phyloP scores from a whole-genome alignment of 768 basidiomycete genomes.

The Sistotremastrum niveocremeum region DNA sequence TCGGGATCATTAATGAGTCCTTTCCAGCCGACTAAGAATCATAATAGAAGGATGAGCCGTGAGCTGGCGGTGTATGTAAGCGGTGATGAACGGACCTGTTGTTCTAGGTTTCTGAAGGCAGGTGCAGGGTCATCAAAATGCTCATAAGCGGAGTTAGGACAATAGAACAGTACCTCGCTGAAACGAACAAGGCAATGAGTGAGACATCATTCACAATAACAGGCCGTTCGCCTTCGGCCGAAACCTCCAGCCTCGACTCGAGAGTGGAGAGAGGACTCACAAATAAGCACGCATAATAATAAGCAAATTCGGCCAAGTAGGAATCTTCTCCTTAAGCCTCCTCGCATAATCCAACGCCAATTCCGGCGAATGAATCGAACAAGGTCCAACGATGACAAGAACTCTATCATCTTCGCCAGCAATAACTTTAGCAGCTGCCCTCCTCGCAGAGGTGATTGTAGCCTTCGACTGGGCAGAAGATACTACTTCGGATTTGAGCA shows the following conservation, averaged over 20 bases:
- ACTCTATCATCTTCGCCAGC: slow-evolving; percentile 77
- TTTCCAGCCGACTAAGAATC: slow-evolving; percentile 72
- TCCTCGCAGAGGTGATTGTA: slow-evolving; percentile 72
- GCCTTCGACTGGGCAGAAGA: slow-evolving; percentile 49
- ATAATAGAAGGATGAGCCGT: no score
- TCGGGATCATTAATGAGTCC: slow-evolving; percentile 92
- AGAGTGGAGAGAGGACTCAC: slow-evolving; percentile 34
- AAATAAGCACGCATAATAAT: slow-evolving; percentile 97
- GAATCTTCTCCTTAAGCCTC: slow-evolving; percentile 54
- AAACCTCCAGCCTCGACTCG: background rate
- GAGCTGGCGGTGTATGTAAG: no score
- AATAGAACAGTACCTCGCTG: no score
- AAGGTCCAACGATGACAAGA: slow-evolving; percentile 88
- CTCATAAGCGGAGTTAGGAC: no score
- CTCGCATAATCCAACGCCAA: slow-evolving; percentile 76
- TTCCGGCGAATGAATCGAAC: slow-evolving; percentile 82
- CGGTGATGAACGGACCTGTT: no score
- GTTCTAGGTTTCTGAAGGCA: no score
- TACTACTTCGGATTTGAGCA: slow-evolving; percentile 78
- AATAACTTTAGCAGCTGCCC: slow-evolving; percentile 63
- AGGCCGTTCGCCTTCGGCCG: background rate
- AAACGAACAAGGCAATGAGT: background rate
- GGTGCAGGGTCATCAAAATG: no score
- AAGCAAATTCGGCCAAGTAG: slow-evolving; percentile 59
- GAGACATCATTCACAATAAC: background rate